Base-by-base conservation (phyloP, 305 asterid genomes). In the Solanum hybrid region DNA sequence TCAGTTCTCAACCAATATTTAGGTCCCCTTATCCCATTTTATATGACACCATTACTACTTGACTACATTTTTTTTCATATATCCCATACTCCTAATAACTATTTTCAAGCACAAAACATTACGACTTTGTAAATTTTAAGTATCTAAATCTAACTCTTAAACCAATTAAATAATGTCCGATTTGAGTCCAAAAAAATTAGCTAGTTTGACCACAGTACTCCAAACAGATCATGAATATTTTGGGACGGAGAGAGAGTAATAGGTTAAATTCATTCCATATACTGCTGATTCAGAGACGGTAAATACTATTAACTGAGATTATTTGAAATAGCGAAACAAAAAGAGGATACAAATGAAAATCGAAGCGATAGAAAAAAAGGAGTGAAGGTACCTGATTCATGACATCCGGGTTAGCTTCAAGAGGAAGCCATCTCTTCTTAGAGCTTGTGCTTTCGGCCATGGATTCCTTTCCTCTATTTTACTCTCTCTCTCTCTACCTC, bases 341-440 rank as follows among this genome's bases (percentile, higher is more conserved):
- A 36, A 79, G 10, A 79, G 56, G 10, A 22, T 35, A 6, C 13
- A 35, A 35, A 36, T 36, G 85, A 36, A 79, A 79, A 29, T 82
- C 17, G 69, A 82, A 42, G 10, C 2, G 27, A 82, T 29, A 7
- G 4, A 7, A 20, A 5, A 42, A 71, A 56, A 4, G 1, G 8
- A 73, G 79, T 14, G 51, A 51, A 38, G n/a, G 73, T 56, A 75
- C 99, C 99, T 97, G 99, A 92, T 97, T 97, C 98, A 95, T 97
- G 81, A 96, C 94, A 88, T 97, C 99, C 6, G 99, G 99, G 90
- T 96, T 97, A 82, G 99, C 99, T 94, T 97, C 99, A 56, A 97
- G 98, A 90, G 99, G 99, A 93, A 97, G 98, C 99, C 99, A 97
- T 94, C 94, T 93, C 94, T 97, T 93, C 94, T 97, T 97, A 72